Percentiles rank a stretch among this genome's conserved stretches.
phyloP scores from a whole-genome alignment of 345 rosid species.

The Citrus unshiu region DNA sequence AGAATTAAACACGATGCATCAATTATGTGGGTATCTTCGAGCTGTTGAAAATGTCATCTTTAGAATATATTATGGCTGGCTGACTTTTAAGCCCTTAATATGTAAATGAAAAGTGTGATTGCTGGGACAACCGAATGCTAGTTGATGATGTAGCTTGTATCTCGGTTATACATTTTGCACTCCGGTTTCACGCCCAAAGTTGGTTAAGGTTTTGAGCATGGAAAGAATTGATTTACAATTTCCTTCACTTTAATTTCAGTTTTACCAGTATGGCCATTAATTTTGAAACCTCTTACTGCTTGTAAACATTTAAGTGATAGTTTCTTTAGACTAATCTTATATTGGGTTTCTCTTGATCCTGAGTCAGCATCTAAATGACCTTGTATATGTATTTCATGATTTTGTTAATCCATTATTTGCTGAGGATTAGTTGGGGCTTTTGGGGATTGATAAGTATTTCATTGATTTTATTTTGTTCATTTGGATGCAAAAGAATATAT shows the following conservation, averaged over 20 bases:
- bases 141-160: not conserved
- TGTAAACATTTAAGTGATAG: not conserved
- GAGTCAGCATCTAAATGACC: not conserved
- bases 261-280: not conserved
- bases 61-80: not conserved
- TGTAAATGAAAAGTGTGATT: not conserved
- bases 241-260: not conserved
- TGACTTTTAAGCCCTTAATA: not conserved
- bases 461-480: not conserved
- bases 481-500: not conserved
- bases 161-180: not conserved
- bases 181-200: not conserved
- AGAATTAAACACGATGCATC: too few species aligned
- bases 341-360: not conserved
- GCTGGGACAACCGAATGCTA: not conserved
- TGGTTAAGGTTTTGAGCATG: not conserved
- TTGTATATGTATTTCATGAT: not conserved
- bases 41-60: not conserved
- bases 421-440: not conserved
- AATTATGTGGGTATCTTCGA: not conserved
- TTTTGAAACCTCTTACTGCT: not conserved
- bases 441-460: not conserved
- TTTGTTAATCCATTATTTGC: not conserved
- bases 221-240: not conserved
- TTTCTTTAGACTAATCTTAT: not conserved